Evolutionary conservation across 495 filamentous ascomycete species (phyloP).

Genomic region (Lepraria neglecta): DNA sequence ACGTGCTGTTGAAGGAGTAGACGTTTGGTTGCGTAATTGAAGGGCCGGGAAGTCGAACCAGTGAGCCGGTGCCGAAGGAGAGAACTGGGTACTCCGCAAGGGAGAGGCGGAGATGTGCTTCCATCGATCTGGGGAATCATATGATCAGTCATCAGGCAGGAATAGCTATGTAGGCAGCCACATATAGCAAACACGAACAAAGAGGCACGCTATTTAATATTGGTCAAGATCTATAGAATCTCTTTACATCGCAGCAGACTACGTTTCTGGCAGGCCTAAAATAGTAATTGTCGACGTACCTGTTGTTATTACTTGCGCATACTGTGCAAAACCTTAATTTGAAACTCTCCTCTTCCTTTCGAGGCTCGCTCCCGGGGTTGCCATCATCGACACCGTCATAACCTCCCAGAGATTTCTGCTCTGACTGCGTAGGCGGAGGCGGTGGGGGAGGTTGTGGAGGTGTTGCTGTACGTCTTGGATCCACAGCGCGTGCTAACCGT

Average conservation of each 20-base stretch:
- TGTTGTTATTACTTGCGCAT: conserved; percentile 94
- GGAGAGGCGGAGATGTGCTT: conserved; percentile 87
- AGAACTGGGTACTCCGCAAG: conserved; percentile 86
- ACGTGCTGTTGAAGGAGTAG: conserved; percentile 92
- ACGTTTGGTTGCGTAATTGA: conserved; percentile 90
- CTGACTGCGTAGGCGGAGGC: conserved; percentile 35
- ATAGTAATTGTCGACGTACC: conserved; percentile 44
- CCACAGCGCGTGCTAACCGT: conserved; percentile 31
- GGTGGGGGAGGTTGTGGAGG: conserved; percentile 49
- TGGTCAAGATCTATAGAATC: not conserved
- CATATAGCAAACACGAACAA: no score
- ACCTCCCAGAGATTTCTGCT: conserved; percentile 28
- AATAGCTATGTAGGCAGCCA: no score
- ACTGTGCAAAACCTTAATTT: conserved; percentile 97
- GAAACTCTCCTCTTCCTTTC: conserved; percentile 43
- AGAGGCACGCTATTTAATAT: not conserved
- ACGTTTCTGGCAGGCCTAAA: not conserved
- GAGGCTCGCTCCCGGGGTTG: conserved; percentile 46
- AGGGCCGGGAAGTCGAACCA: conserved; percentile 90
- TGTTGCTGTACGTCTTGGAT: conserved; percentile 45
- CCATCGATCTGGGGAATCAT: conserved; percentile 68
- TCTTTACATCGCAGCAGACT: not conserved
- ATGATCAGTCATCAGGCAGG: not conserved
- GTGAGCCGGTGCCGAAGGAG: conserved; percentile 93
- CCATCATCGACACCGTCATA: conserved; percentile 43